phyloP scores from a whole-genome alignment of 129 eudicot species.

The Mikania micrantha region DNA sequence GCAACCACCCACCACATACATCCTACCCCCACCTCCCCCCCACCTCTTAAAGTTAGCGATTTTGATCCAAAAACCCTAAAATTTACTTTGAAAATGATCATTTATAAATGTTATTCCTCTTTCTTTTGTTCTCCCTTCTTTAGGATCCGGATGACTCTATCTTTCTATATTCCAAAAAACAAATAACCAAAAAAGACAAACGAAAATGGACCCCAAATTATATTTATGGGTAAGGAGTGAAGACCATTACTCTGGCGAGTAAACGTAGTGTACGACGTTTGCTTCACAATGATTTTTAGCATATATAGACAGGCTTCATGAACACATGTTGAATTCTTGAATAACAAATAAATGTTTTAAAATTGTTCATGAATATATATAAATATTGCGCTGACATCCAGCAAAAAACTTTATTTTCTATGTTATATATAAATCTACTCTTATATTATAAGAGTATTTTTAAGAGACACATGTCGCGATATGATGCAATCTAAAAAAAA shows the following conservation, averaged over 20 bases:
- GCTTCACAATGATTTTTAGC: background rate
- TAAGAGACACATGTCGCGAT: no score
- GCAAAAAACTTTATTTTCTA: no score
- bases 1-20: conserved; percentile 14
- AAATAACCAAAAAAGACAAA: conserved; percentile 10
- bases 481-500: no score
- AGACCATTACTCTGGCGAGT: conserved; percentile 15
- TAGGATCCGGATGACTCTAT: conserved; percentile 21
- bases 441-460: no score
- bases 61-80: conserved; percentile 34
- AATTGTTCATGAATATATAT: background rate
- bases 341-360: background rate
- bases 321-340: background rate
- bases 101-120: conserved; percentile 35
- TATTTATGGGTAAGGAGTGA: conserved; percentile 6
- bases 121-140: conserved; percentile 23
- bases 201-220: conserved; percentile 13
- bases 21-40: background rate
- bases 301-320: background rate
- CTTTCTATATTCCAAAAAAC: conserved; percentile 25
- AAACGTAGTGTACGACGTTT: conserved; percentile 3
- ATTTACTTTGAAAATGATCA: conserved; percentile 37
- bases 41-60: conserved; percentile 12
- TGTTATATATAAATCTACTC: no score
- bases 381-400: no score